A percentile compares a stretch with the other conserved stretches of the same genome.
Conservation (phyloP, 805 yeast genomes). For the Cyberlindnera maclurae region DNA sequence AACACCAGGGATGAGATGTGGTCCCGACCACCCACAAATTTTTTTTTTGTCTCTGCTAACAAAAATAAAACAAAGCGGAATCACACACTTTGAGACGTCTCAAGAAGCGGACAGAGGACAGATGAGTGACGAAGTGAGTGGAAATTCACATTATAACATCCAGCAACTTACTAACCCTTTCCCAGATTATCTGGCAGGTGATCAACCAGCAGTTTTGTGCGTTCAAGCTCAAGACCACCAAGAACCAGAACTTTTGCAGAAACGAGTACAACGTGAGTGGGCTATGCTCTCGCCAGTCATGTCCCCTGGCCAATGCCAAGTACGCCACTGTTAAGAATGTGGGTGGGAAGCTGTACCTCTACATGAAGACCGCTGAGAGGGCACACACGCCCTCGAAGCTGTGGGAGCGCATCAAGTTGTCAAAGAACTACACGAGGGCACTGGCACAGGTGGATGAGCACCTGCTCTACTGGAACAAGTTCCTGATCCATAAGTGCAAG, state of each 20-base stretch:
- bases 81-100: no score
- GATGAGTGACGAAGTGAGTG: not conserved
- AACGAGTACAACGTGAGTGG: conserved; percentile 96
- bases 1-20: no score
- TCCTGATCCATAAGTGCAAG: conserved; percentile 86
- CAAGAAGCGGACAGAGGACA: no score
- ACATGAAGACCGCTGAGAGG: conserved; percentile 97
- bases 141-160: not conserved
- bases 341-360: conserved; percentile 73
- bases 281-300: conserved; percentile 84
- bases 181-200: conserved; percentile 89
- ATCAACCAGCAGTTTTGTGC: conserved; percentile 95
- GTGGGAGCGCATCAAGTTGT: conserved; percentile 92
- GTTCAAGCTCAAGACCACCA: conserved; percentile 82
- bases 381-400: conserved; percentile 89
- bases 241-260: conserved; percentile 87
- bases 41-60: no score
- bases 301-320: conserved; percentile 92
- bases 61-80: no score
- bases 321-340: conserved; percentile 82
- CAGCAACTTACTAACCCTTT: not conserved
- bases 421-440: conserved; percentile 85
- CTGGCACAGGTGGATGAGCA: conserved; percentile 83
- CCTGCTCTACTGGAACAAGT: conserved; percentile 88
- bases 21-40: not conserved